A percentile compares a stretch with the other conserved stretches of the same genome.
Evolutionary conservation across 2,329 filamentous ascomycete genomes (phyloP).

Genomic region (Plenodomus biglobosus): DNA sequence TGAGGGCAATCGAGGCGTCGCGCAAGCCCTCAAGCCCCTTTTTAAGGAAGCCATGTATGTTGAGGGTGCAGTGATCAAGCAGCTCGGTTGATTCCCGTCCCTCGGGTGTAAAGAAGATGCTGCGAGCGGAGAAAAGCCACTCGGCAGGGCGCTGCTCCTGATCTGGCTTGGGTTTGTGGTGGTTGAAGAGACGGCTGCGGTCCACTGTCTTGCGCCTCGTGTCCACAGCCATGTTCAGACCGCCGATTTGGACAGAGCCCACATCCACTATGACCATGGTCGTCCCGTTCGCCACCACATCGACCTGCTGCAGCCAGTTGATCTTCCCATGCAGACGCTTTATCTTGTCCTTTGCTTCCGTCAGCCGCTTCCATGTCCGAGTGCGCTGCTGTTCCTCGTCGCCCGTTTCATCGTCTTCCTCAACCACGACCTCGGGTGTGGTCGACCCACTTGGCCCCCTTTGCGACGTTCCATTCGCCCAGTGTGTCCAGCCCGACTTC

Average conservation of each 20-base stretch:
- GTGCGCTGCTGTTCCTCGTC: constrained; percentile 55
- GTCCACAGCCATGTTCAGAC: constrained; percentile 82
- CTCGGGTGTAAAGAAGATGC: constrained; percentile 84
- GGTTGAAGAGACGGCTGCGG: constrained; percentile 83
- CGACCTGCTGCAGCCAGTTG: constrained; percentile 84
- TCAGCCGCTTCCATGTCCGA: constrained; percentile 79
- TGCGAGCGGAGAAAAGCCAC: constrained; percentile 86
- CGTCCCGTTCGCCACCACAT: constrained; percentile 81
- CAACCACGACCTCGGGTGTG: constrained; percentile 21
- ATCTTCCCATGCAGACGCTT: constrained; percentile 86
- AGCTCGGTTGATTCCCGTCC: constrained; percentile 84
- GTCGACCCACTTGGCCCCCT: constrained; percentile 20
- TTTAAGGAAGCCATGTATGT: constrained; percentile 88
- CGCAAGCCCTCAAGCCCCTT: constrained; percentile 82
- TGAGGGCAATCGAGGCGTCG: constrained; percentile 86
- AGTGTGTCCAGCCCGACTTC: constrained; percentile 35
- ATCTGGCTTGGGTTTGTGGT: constrained; percentile 49
- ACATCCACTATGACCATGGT: constrained; percentile 76
- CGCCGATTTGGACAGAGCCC: constrained; percentile 81
- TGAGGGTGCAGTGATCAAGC: constrained; percentile 82
- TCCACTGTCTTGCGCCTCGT: constrained; percentile 91
- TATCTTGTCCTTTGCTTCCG: constrained; percentile 76
- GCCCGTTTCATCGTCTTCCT: constrained; percentile 27
- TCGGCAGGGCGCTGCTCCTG: constrained; percentile 77
- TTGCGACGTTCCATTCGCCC: constrained; percentile 34